Percentiles rank a stretch among this genome's conserved stretches.
These are phyloP conservation scores for Ceratocystis alfenasii DNA, from an alignment of 2,329 filamentous ascomycete species.

Conservation along the genomic window DNA sequence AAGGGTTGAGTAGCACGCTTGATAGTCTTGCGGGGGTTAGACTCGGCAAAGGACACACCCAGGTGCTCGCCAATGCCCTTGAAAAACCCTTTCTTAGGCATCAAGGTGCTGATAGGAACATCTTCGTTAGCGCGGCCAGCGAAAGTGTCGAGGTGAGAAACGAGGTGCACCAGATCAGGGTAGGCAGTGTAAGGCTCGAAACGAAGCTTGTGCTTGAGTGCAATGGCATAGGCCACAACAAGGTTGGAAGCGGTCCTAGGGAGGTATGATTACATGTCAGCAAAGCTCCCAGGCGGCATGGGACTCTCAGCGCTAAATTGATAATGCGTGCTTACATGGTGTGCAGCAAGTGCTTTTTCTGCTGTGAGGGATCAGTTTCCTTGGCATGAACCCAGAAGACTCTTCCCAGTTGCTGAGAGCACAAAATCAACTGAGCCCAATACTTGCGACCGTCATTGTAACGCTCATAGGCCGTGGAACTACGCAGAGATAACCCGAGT, in stretches of 20 bases:
- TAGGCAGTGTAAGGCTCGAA: slow-evolving; percentile 74
- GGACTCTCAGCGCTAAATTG: no score
- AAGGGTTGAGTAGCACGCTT: slow-evolving; percentile 61
- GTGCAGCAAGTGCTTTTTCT: slow-evolving; percentile 24
- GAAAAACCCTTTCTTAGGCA: slow-evolving; percentile 40
- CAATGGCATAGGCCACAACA: slow-evolving; percentile 61
- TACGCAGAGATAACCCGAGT: slow-evolving; percentile 66
- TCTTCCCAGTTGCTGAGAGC: slow-evolving; percentile 56
- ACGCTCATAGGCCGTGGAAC: slow-evolving; percentile 64
- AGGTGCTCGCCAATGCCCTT: slow-evolving; percentile 60
- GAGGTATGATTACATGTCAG: background rate
- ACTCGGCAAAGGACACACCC: slow-evolving; percentile 62
- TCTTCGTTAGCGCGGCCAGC: slow-evolving; percentile 43
- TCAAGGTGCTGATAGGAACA: slow-evolving; percentile 28
- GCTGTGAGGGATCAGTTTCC: slow-evolving; percentile 21
- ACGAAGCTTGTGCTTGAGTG: slow-evolving; percentile 70
- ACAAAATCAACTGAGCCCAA: slow-evolving; percentile 50
- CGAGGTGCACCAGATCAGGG: slow-evolving; percentile 56
- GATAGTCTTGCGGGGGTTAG: slow-evolving; percentile 65
- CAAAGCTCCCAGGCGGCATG: background rate
- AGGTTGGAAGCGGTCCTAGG: slow-evolving; percentile 55
- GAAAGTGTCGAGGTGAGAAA: slow-evolving; percentile 64
- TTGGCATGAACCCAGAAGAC: slow-evolving; percentile 65
- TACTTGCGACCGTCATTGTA: slow-evolving; percentile 53
- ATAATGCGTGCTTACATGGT: slow-evolving; percentile 18